Conservation (phyloP, 352 stramenopile species). For the Pythium aphanidermatum region DNA sequence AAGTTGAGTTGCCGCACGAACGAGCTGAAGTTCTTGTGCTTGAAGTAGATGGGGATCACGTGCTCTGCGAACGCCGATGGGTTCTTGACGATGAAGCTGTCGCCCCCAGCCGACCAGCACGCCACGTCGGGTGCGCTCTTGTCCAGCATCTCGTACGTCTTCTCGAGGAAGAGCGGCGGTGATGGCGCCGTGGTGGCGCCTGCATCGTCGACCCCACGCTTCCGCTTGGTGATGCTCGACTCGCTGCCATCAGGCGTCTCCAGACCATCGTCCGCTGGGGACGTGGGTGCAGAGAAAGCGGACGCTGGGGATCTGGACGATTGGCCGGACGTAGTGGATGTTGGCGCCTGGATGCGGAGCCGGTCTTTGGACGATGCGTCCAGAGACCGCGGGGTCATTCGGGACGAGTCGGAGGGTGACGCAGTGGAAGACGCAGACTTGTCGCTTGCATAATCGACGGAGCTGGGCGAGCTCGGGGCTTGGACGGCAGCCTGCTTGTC, state of each 20-base stretch:
- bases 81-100: conserved; percentile 89
- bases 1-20: conserved; percentile 93
- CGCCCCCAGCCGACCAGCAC: conserved; percentile 65
- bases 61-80: conserved; percentile 76
- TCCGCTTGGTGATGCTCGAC: conserved; percentile 10
- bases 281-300: conserved; percentile 27
- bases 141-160: conserved; percentile 89
- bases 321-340: not conserved
- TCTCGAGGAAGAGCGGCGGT: conserved; percentile 77
- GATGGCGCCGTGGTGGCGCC: not conserved
- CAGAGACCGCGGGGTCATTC: not conserved
- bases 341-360: conserved; percentile 20
- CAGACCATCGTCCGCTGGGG: conserved; percentile 26
- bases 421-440: too few relatives aligned
- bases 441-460: too few relatives aligned
- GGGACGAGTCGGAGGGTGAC: too few relatives aligned
- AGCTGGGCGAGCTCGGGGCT: too few relatives aligned
- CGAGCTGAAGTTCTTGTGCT: conserved; percentile 90
- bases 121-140: conserved; percentile 65
- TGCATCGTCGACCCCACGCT: conserved; percentile 5
- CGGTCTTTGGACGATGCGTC: not conserved
- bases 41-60: conserved; percentile 89
- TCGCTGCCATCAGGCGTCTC: conserved; percentile 28
- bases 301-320: conserved; percentile 19
- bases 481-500: too few relatives aligned